Conservation (phyloP, 768 basidiomycete species). For the Pleurotus sapidus region DNA sequence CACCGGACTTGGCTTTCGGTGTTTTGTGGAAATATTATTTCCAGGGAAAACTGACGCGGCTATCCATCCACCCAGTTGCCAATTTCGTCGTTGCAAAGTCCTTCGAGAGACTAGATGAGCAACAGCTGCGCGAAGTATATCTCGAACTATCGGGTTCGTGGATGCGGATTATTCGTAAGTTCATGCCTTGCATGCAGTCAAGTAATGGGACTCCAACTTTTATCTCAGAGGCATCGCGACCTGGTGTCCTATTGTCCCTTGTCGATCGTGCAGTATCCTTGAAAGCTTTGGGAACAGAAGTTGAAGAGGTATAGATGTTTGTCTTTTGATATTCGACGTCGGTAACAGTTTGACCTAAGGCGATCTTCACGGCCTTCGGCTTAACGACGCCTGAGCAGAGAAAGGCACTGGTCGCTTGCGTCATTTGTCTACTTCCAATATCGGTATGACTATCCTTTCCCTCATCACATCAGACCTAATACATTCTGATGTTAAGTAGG, state of each 20-base stretch:
- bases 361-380: conserved; percentile 58
- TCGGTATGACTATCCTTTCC: conserved; percentile 34
- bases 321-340: not conserved
- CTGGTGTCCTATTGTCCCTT: conserved; percentile 74
- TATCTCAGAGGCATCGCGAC: conserved; percentile 59
- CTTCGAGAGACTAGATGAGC: conserved; percentile 54
- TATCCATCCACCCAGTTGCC: conserved; percentile 86
- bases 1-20: conserved; percentile 59
- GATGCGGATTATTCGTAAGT: conserved; percentile 69
- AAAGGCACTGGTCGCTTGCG: conserved; percentile 60
- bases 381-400: conserved; percentile 47
- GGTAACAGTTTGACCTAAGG: conserved; percentile 35
- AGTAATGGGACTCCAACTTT: not conserved
- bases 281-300: conserved; percentile 39
- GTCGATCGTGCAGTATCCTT: conserved; percentile 65
- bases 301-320: conserved; percentile 52
- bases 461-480: conserved; percentile 1
- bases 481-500: conserved; percentile 24
- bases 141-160: conserved; percentile 59
- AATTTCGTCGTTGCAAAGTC: conserved; percentile 92
- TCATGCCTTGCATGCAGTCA: not conserved
- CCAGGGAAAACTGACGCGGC: conserved; percentile 61
- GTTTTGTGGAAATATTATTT: conserved; percentile 81
- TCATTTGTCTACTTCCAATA: conserved; percentile 51
- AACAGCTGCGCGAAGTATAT: conserved; percentile 53